These are phyloP conservation scores for Suillus weaverae DNA, from an alignment of 768 basidiomycete species.

Conservation along the genomic window DNA sequence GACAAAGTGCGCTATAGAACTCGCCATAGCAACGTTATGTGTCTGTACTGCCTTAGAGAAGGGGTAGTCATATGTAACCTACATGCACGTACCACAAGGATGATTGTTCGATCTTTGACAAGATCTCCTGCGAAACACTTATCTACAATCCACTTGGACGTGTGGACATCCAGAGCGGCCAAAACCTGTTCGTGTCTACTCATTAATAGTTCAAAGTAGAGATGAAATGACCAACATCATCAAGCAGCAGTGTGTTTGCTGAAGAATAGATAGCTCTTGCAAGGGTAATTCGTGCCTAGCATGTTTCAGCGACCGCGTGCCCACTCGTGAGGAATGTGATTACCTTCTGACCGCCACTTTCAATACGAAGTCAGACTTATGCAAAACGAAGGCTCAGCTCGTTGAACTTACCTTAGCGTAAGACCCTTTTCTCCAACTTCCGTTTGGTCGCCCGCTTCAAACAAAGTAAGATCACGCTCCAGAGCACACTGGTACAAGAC, in stretches of 20 bases:
- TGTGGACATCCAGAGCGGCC: slow-evolving; percentile 61
- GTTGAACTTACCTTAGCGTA: slow-evolving; percentile 41
- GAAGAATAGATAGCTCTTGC: slow-evolving; percentile 60
- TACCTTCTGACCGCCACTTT: slow-evolving; percentile 59
- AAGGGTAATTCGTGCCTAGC: slow-evolving; percentile 49
- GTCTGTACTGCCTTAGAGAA: slow-evolving; percentile 22
- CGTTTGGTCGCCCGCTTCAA: slow-evolving; percentile 62
- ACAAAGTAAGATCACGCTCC: slow-evolving; percentile 43
- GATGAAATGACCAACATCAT: slow-evolving; percentile 51
- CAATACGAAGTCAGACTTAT: background rate
- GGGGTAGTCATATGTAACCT: background rate
- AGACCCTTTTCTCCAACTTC: slow-evolving; percentile 75
- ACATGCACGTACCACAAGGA: slow-evolving; percentile 45
- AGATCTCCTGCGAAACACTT: slow-evolving; percentile 48
- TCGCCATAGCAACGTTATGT: slow-evolving; percentile 33
- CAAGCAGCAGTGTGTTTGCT: slow-evolving; percentile 65
- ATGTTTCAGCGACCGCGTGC: background rate
- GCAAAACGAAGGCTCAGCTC: background rate
- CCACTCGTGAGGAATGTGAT: background rate
- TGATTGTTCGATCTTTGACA: slow-evolving; percentile 47
- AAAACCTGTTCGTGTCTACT: slow-evolving; percentile 31
- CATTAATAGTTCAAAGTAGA: background rate
- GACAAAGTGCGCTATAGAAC: slow-evolving; percentile 35
- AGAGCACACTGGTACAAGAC: slow-evolving; percentile 43
- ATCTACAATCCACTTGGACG: slow-evolving; percentile 50